These are phyloP conservation scores for Colletotrichum lini DNA, from an alignment of 2,329 filamentous ascomycete species.

Conservation along the genomic window DNA sequence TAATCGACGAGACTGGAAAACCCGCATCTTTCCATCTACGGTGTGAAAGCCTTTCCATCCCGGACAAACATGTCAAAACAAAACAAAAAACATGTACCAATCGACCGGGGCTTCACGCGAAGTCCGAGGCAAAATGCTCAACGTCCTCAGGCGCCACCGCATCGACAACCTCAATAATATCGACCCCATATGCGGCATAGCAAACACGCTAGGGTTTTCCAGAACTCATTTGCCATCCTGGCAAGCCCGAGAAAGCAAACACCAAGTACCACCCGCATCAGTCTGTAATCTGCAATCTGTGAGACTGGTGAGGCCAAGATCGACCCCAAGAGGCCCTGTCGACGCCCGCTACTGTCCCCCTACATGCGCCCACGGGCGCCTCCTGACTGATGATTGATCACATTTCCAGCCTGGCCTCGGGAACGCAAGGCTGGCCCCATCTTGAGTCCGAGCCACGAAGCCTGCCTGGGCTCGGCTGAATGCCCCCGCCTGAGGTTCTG, in stretches of 20 bases:
- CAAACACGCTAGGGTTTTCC: slow-evolving; percentile 8
- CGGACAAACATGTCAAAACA: slow-evolving; percentile 20
- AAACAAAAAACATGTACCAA: slow-evolving; percentile 16
- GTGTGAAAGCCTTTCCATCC: not conserved
- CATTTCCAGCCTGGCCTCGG: not conserved
- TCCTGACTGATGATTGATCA: not conserved
- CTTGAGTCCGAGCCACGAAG: not conserved
- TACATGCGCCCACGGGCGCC: not conserved
- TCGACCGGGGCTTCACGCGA: slow-evolving; percentile 20
- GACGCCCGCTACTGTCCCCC: slow-evolving; percentile 1
- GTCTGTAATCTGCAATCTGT: not conserved
- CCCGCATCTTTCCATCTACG: not conserved
- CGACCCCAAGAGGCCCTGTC: slow-evolving; percentile 7
- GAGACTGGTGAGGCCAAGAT: slow-evolving; percentile 4
- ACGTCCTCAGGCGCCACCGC: not conserved
- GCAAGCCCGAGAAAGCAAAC: slow-evolving; percentile 10
- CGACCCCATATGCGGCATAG: not conserved
- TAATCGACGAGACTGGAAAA: not conserved
- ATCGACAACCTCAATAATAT: not conserved
- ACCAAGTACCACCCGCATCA: not conserved
- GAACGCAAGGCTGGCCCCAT: slow-evolving; percentile 2
- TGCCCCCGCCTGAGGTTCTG: not conserved
- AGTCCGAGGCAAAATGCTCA: not conserved
- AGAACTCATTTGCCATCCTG: not conserved
- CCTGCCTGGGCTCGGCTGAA: not conserved